These are phyloP conservation scores for Tricholoma sp. DNA, from an alignment of 768 basidiomycete species.

Conservation along the genomic window DNA sequence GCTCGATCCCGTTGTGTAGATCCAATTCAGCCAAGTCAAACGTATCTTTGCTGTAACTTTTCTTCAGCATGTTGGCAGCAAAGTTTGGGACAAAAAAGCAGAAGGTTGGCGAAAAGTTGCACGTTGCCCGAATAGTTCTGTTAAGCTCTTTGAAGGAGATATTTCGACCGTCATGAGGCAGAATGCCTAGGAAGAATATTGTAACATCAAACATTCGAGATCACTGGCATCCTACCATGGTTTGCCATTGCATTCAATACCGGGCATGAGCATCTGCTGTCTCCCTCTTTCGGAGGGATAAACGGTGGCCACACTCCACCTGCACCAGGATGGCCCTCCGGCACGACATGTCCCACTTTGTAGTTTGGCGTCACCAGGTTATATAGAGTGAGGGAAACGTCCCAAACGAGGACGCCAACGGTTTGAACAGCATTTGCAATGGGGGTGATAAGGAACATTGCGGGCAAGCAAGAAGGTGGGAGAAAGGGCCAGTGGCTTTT, in stretches of 20 bases:
- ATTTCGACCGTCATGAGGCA: conserved; percentile 61
- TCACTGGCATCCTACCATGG: conserved; percentile 51
- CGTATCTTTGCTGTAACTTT: conserved; percentile 50
- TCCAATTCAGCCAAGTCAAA: conserved; percentile 66
- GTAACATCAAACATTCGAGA: conserved; percentile 19
- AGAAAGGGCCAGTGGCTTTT: conserved; percentile 30
- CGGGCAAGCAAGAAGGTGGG: conserved; percentile 38
- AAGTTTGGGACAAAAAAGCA: conserved; percentile 60
- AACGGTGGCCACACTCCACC: conserved; percentile 69
- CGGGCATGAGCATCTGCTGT: conserved; percentile 69
- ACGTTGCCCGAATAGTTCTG: conserved; percentile 44
- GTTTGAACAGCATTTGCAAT: neutral
- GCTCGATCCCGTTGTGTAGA: conserved; percentile 73
- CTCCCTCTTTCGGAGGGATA: conserved; percentile 46
- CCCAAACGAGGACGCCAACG: conserved; percentile 38
- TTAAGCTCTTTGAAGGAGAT: conserved; percentile 56
- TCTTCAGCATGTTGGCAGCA: conserved; percentile 53
- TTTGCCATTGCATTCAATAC: conserved; percentile 78
- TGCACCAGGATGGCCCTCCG: conserved; percentile 47
- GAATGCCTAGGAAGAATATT: too few species aligned
- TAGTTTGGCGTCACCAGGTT: conserved; percentile 46
- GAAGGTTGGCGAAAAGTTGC: conserved; percentile 68
- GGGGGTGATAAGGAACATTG: neutral
- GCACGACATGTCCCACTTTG: conserved; percentile 47
- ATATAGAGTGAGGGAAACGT: conserved; percentile 38